Evolutionary conservation across 352 stramenopile genomes (phyloP), one percentile per base, ranked within the genome.

Genomic region (Globisporangium nunn): DNA sequence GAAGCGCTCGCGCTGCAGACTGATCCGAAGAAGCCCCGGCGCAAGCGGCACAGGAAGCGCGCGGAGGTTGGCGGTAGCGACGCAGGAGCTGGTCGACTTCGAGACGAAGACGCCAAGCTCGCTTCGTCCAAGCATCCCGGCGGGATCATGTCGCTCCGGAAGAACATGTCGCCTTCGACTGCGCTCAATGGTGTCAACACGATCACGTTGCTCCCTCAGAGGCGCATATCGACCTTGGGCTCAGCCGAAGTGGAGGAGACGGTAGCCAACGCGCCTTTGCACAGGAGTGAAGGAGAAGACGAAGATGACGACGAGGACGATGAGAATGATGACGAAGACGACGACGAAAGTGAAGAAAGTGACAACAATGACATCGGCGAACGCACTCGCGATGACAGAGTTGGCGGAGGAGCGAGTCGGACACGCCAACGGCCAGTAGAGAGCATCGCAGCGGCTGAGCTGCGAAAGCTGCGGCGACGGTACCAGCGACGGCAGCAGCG

Each of bases 1-100:
- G 65, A 86, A 17, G 71, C 70, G 40, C 67, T 86, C 30, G 63
- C 68, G 4, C 51, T 79, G 14, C 60, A 54, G 37, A 47, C 17
- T 17, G 41, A 28, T 17, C 8, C 17, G 41, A 47, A 17, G n/a
- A 15, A 15, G 14, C 41, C 23, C 17, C 41, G 41, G 14, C 41
- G 4, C 15, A 28, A 17, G 41, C 23, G 23, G 23, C 23, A 23
- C 23, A 1, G 23, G 23, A 23, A 23, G 23, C 4, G 18, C 15
- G 41, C 41, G 15, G 18, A 18, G 23, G 23, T 23, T 29, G n/a
- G 11, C 15, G 12, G 4, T 6, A 11, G 6, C 30, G 23, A 7
- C 7, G 23, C 37, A 28, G 43, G 17, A 28, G 30, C 43, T 49
- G n/a, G 3, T 35, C 40, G 17, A 23, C 8, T 31, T 6, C 52